Evolutionary conservation across 495 filamentous ascomycete species (phyloP).

Genomic region (Podospora pseudoanserina): DNA sequence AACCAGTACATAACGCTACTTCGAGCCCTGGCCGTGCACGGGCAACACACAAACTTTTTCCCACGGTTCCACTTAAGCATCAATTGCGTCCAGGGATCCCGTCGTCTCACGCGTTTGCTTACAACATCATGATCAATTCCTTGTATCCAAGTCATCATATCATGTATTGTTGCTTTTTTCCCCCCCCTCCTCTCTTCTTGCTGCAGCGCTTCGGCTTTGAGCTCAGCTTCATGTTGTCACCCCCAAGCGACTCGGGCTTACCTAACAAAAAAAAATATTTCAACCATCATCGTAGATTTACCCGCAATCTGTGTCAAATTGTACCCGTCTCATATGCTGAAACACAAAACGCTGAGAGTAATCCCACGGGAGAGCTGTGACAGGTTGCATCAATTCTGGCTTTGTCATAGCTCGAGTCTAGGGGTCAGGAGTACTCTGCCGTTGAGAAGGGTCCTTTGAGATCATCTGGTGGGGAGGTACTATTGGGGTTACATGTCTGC

Average conservation of each 20-base stretch:
- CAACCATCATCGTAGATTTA: neutral
- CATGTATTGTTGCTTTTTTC: neutral
- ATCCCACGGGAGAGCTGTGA: neutral
- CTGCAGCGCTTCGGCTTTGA: neutral
- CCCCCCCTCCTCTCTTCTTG: too few species aligned
- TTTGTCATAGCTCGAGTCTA: slow-evolving; percentile 4
- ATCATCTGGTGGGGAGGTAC: neutral
- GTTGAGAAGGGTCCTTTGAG: neutral
- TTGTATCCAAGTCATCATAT: neutral
- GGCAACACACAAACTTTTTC: neutral
- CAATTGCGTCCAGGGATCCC: too few species aligned
- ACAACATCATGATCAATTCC: neutral
- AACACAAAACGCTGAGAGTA: slow-evolving; percentile 12
- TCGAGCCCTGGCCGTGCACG: neutral
- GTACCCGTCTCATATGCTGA: slow-evolving; percentile 18
- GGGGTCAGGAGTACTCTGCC: neutral
- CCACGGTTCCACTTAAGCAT: neutral
- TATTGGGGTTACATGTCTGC: neutral
- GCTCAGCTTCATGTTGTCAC: neutral
- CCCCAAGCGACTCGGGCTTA: neutral
- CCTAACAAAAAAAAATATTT: neutral
- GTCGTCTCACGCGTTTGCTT: neutral
- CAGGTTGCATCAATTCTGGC: neutral
- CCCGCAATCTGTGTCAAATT: neutral
- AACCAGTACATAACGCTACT: slow-evolving; percentile 18